phyloP scores from a whole-genome alignment of 2,329 filamentous ascomycete genomes.

The Domatiomyces catenatus region DNA sequence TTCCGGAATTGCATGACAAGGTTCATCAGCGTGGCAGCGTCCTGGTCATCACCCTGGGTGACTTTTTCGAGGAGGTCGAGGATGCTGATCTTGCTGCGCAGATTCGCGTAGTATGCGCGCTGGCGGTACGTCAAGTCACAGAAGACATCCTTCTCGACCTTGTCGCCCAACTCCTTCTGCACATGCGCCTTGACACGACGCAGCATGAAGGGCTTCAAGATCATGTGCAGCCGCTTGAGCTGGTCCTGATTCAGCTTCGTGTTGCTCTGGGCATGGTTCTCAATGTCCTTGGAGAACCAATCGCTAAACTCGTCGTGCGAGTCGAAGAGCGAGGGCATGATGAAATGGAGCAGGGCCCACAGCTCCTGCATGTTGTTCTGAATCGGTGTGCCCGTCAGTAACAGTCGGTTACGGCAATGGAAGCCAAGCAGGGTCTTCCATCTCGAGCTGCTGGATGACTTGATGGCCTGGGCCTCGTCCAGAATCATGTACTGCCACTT shows the following conservation, averaged over 20 bases:
- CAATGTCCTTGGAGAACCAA: slow-evolving; percentile 51
- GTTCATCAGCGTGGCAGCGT: slow-evolving; percentile 95
- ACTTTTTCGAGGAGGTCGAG: slow-evolving; percentile 98
- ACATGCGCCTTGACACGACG: slow-evolving; percentile 99
- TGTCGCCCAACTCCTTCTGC: slow-evolving; percentile 96
- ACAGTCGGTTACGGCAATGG: slow-evolving; percentile 82
- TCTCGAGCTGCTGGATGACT: slow-evolving; percentile 86
- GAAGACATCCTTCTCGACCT: slow-evolving; percentile 92
- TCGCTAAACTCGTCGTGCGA: slow-evolving; percentile 39
- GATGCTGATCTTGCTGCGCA: slow-evolving; percentile 94
- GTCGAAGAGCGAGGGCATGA: slow-evolving; percentile 96
- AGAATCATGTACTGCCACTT: slow-evolving; percentile 99
- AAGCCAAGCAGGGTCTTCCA: slow-evolving; percentile 94
- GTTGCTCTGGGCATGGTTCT: slow-evolving; percentile 95
- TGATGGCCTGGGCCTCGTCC: slow-evolving; percentile 96
- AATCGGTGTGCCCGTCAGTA: slow-evolving; percentile 92
- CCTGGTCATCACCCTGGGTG: slow-evolving; percentile 81
- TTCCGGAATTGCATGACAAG: slow-evolving; percentile 99
- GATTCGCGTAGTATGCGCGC: slow-evolving; percentile 76
- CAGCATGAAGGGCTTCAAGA: slow-evolving; percentile 97
- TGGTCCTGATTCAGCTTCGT: slow-evolving; percentile 99
- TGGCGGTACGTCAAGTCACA: slow-evolving; percentile 95
- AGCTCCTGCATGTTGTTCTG: slow-evolving; percentile 99
- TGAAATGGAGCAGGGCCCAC: slow-evolving; percentile 95
- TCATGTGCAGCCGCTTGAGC: slow-evolving; percentile 93